These are phyloP conservation scores for Lantana camara DNA, from an alignment of 257 asterid species.

Conservation along the genomic window DNA sequence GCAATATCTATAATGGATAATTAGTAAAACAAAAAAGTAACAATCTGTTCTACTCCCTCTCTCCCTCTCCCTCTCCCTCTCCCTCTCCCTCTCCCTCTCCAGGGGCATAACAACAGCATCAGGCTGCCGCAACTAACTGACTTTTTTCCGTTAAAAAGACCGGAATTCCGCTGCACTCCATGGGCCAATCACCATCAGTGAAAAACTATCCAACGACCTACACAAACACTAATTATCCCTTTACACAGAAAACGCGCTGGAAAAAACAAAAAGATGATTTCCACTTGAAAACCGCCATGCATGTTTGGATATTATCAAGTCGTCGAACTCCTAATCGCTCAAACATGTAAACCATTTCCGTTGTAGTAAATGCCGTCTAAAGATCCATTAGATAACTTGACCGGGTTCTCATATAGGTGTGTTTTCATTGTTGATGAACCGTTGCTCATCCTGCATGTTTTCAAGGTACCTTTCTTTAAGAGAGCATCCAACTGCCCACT, in stretches of 20 bases:
- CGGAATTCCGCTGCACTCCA: slow-evolving; percentile 43
- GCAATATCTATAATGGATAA: slow-evolving; percentile 2
- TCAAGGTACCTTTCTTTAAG: slow-evolving; percentile 42
- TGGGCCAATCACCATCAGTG: slow-evolving; percentile 7
- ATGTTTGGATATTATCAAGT: too few relatives aligned
- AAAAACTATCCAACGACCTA: slow-evolving; percentile 22
- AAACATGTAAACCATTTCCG: slow-evolving; percentile 71
- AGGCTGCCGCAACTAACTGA: slow-evolving; percentile 25
- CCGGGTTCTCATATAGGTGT: slow-evolving; percentile 45
- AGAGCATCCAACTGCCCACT: slow-evolving; percentile 62
- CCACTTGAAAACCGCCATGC: neutral
- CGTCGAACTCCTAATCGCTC: slow-evolving; percentile 23
- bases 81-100: too few relatives aligned
- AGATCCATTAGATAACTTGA: slow-evolving; percentile 55
- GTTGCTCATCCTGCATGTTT: slow-evolving; percentile 44
- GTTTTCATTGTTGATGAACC: slow-evolving; percentile 50
- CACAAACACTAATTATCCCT: slow-evolving; percentile 25
- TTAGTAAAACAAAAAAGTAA: neutral
- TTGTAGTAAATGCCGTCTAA: slow-evolving; percentile 56
- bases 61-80: too few relatives aligned
- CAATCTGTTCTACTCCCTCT: slow-evolving; percentile 11
- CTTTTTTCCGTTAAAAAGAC: slow-evolving; percentile 43
- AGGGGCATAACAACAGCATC: too few relatives aligned
- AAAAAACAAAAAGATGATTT: slow-evolving; percentile 1
- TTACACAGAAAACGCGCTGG: slow-evolving; percentile 23